A percentile compares a stretch with the other conserved stretches of the same genome.
Evolutionary conservation across 108 stramenopile species (phyloP).

Genomic region (Nitzschia sp.): DNA sequence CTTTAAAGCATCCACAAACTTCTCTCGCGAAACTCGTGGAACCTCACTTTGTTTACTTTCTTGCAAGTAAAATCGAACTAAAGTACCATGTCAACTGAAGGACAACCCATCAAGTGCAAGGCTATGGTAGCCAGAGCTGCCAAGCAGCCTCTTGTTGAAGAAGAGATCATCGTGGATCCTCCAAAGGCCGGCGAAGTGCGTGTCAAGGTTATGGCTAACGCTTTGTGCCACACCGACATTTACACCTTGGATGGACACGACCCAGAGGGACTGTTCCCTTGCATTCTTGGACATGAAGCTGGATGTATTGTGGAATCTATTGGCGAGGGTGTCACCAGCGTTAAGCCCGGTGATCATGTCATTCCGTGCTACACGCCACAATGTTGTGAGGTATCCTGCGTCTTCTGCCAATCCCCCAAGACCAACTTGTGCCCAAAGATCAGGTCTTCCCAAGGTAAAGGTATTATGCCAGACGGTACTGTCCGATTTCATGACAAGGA

Average conservation of each 20-base stretch:
- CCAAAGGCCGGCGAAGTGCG: slow-evolving; percentile 62
- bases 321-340: slow-evolving; percentile 88
- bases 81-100: slow-evolving; percentile 40
- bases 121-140: slow-evolving; percentile 87
- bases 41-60: too few relatives aligned
- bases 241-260: slow-evolving; percentile 89
- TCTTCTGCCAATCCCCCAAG: slow-evolving; percentile 84
- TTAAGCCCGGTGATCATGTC: slow-evolving; percentile 79
- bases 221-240: slow-evolving; percentile 92
- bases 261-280: slow-evolving; percentile 91
- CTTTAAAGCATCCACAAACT: too few relatives aligned
- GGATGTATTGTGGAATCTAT: slow-evolving; percentile 87
- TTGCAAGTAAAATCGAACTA: not conserved
- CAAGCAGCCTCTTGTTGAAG: slow-evolving; percentile 69
- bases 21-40: too few relatives aligned
- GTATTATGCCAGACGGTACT: slow-evolving; percentile 91
- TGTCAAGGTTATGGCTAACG: slow-evolving; percentile 88
- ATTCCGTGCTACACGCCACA: slow-evolving; percentile 83
- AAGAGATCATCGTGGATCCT: slow-evolving; percentile 83
- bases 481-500: slow-evolving; percentile 74
- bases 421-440: slow-evolving; percentile 90
- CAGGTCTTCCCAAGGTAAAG: slow-evolving; percentile 81
- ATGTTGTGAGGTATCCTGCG: slow-evolving; percentile 68
- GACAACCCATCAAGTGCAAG: slow-evolving; percentile 82
- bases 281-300: slow-evolving; percentile 82